phyloP scores from a whole-genome alignment of 2,329 filamentous ascomycete genomes.

The Ceratocystis variospora region DNA sequence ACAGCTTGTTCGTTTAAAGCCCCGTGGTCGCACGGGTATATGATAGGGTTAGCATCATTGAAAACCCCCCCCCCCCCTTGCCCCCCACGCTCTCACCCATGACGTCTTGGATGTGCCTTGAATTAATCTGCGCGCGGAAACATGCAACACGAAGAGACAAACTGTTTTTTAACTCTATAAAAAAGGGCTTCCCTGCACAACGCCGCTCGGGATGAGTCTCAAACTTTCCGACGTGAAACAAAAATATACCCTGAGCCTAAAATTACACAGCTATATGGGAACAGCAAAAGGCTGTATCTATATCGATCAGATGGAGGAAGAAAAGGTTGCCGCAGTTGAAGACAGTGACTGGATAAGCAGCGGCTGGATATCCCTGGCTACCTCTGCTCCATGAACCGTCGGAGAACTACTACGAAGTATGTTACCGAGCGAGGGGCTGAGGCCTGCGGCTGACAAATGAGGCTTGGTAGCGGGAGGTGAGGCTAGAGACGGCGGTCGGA shows the following conservation, averaged over 20 bases:
- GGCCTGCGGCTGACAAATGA: background rate
- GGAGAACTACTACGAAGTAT: background rate
- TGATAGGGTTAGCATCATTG: background rate
- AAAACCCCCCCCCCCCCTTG: no score
- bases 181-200: background rate
- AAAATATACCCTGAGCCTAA: background rate
- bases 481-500: background rate
- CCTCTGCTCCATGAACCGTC: no score
- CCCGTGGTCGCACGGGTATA: background rate
- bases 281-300: background rate
- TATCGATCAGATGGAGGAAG: background rate
- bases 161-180: background rate
- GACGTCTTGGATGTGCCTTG: background rate
- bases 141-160: background rate
- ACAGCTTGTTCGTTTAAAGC: no score
- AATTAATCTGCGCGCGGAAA: background rate
- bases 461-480: background rate
- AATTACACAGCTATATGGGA: background rate
- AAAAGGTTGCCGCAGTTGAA: no score
- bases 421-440: background rate
- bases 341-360: no score
- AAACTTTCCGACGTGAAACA: conserved; percentile 1
- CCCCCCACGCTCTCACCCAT: background rate
- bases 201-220: background rate
- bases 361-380: no score